Evolutionary conservation across 1,284 basidiomycete genomes (phyloP).

Genomic region (Tilletiaria anomala): DNA sequence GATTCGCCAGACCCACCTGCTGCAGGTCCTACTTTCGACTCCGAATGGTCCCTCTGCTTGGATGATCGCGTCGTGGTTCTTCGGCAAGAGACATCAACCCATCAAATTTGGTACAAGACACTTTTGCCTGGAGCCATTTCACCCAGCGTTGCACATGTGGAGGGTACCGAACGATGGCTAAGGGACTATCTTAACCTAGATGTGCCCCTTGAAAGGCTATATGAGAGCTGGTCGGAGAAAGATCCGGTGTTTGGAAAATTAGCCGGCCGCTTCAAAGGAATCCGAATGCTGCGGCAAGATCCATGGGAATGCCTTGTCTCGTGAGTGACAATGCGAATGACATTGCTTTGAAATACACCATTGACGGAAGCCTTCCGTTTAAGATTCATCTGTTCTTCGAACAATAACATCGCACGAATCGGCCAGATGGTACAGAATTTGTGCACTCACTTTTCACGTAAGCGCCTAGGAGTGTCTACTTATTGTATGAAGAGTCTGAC

Average conservation of each 20-base stretch:
- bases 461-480: background rate
- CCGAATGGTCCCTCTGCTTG: constrained; percentile 35
- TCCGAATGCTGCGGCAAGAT: constrained; percentile 71
- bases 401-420: constrained; percentile 61
- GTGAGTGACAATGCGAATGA: background rate
- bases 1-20: background rate
- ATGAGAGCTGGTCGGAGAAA: constrained; percentile 56
- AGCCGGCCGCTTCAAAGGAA: constrained; percentile 48
- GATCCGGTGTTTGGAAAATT: constrained; percentile 64
- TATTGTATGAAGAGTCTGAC: too few relatives aligned
- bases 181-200: constrained; percentile 79
- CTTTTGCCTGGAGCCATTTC: constrained; percentile 5
- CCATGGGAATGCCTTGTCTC: constrained; percentile 64
- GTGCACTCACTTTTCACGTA: constrained; percentile 19
- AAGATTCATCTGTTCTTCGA: constrained; percentile 95
- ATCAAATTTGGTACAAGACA: constrained; percentile 25
- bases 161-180: constrained; percentile 57
- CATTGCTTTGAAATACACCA: constrained; percentile 4
- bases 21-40: background rate
- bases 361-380: too few relatives aligned
- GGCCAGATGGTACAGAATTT: constrained; percentile 39
- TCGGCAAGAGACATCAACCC: constrained; percentile 18
- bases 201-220: constrained; percentile 58
- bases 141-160: background rate
- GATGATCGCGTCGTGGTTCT: constrained; percentile 34